phyloP scores from a whole-genome alignment of 129 eudicot genomes.

The Daucus carota region DH1_v3.0 NC_030384.2:23374501-23375000 shows the following conservation, averaged over 20 bases:
- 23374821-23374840: background rate
- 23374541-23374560: too few species aligned
- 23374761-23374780: background rate
- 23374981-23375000: conserved; percentile 51
- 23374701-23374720: conserved; percentile 49
- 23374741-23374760: conserved; percentile 71
- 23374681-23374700: conserved; percentile 37
- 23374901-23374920: conserved; percentile 78
- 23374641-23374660: conserved; percentile 39
- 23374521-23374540: too few species aligned
- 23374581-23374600: conserved; percentile 51
- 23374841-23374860: background rate
- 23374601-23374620: conserved; percentile 56
- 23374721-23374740: conserved; percentile 42
- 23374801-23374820: background rate
- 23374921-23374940: conserved; percentile 64
- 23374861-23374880: conserved; percentile 63
- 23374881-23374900: conserved; percentile 69
- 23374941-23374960: conserved; percentile 58
- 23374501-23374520: too few species aligned
- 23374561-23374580: too few species aligned
- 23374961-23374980: conserved; percentile 72
- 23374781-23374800: background rate
- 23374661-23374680: conserved; percentile 71
- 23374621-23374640: conserved; percentile 54